These are phyloP conservation scores for Emericellopsis atlantica DNA, from an alignment of 2,329 filamentous ascomycete genomes.

Conservation along the genomic window DNA sequence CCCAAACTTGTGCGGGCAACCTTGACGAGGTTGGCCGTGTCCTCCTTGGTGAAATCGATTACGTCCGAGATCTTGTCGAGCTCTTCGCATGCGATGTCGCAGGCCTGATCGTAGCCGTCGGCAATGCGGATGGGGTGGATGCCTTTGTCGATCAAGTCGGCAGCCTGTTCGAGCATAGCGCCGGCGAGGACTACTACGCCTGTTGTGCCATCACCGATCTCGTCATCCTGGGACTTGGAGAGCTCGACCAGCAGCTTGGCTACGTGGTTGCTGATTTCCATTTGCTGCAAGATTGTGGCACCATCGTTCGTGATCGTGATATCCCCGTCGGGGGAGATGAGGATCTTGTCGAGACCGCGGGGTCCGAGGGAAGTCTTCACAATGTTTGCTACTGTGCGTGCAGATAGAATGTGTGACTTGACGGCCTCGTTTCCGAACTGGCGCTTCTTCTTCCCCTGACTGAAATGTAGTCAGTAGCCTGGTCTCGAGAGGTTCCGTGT, in stretches of 20 bases:
- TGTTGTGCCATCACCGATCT: constrained; percentile 96
- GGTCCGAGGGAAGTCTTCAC: constrained; percentile 95
- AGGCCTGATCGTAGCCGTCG: constrained; percentile 94
- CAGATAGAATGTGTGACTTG: constrained; percentile 95
- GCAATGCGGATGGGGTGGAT: constrained; percentile 98
- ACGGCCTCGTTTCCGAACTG: constrained; percentile 94
- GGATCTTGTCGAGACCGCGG: constrained; percentile 94
- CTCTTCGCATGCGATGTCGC: constrained; percentile 88
- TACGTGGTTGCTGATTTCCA: constrained; percentile 98
- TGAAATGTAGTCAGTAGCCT: constrained; percentile 22
- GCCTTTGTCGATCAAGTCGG: constrained; percentile 97
- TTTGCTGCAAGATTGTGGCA: constrained; percentile 92
- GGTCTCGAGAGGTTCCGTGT: too few species aligned
- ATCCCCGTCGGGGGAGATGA: constrained; percentile 96
- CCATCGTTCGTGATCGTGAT: constrained; percentile 99
- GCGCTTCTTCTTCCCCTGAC: constrained; percentile 95
- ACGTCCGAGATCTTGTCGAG: constrained; percentile 87
- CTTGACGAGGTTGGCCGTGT: constrained; percentile 80
- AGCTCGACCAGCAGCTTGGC: constrained; percentile 94
- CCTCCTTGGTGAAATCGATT: constrained; percentile 69
- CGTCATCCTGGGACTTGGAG: constrained; percentile 96
- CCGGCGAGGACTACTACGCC: constrained; percentile 94
- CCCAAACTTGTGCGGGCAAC: constrained; percentile 92
- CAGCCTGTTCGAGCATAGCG: constrained; percentile 88
- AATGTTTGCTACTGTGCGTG: constrained; percentile 90